phyloP scores from a whole-genome alignment of 129 eudicot genomes.

The Artemisia argyi region DNA sequence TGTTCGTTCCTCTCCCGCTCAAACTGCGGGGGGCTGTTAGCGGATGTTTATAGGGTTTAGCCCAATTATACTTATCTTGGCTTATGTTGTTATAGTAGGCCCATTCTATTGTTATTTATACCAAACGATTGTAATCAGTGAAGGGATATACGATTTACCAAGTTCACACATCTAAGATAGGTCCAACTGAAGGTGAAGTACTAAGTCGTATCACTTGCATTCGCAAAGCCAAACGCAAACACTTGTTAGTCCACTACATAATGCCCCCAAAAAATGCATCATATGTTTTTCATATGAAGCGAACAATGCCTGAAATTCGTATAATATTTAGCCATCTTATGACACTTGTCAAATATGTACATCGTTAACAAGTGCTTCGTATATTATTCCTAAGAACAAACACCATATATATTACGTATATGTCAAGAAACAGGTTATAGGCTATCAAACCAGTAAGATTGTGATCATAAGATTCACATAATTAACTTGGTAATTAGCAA shows the following conservation, averaged over 20 bases:
- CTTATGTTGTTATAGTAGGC: no score
- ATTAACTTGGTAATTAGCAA: slow-evolving; percentile 13
- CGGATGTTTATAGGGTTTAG: no score
- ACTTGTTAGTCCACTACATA: neutral
- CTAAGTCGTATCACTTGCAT: neutral
- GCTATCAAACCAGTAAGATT: neutral
- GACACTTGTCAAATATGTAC: neutral
- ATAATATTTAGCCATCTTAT: neutral
- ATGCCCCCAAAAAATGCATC: neutral
- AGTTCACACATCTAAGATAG: no score
- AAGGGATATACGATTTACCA: no score
- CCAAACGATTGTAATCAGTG: no score
- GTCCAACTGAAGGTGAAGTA: no score
- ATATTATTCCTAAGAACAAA: neutral
- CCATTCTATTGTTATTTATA: no score
- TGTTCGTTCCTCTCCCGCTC: no score
- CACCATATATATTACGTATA: neutral
- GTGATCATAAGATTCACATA: neutral
- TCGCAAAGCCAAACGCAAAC: neutral
- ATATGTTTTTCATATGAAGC: neutral
- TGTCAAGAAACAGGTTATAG: neutral
- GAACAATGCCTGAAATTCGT: neutral
- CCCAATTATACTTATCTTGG: no score
- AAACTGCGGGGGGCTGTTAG: no score
- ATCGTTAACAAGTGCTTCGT: neutral